Base-by-base conservation (phyloP, 2,329 filamentous ascomycete species). In the Dryadomyces quercivorus region DNA sequence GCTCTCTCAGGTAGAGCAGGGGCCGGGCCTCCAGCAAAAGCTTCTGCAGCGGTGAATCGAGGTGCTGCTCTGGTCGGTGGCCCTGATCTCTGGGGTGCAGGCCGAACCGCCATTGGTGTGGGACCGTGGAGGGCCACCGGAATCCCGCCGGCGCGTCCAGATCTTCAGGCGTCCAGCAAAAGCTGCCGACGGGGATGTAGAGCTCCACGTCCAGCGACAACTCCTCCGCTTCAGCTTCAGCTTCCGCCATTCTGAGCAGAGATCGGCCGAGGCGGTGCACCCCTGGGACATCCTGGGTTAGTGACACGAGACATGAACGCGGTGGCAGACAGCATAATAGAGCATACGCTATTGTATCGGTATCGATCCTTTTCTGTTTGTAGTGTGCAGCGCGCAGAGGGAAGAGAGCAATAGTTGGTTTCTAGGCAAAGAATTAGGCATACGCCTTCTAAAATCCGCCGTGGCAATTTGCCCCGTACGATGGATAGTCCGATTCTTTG, bases 111-210 rank as follows among this genome's bases (percentile, higher is more conserved):
- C 26, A 31, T 31, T 31, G 26, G 26, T 8, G 26, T 31, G 26
- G 26, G 26, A 31, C 8, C 26, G 8, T 31, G 26, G 26, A 31
- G 4, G 26, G 20, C 47, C 34, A 44, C 2, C 8, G 26, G 48
- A 16, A 2, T 47, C 45, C 15, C 0, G 15, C 20, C 6, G 21
- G 12, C 13, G 31, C 13, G 40, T 34, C 16, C 26, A 34, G 10
- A 9, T 49, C 44, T 2, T 49, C 18, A 2, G 7, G 5, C 16
- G 10, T 3, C 5, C 58, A 16, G 26, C n/a, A 2, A 21, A 60
- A n/a, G 10, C 54, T 42, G 20, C 59, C 59, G 2, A 22, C 51
- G 10, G 59, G 55, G 20, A 60, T 56, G 34, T 58, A 54, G 2
- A 18, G 50, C 22, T 51, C 44, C 38, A 51, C 40, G 9, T n/a